phyloP scores from a whole-genome alignment of 1,284 basidiomycete species.

The Mycosarcoma mackinlayi region DNA sequence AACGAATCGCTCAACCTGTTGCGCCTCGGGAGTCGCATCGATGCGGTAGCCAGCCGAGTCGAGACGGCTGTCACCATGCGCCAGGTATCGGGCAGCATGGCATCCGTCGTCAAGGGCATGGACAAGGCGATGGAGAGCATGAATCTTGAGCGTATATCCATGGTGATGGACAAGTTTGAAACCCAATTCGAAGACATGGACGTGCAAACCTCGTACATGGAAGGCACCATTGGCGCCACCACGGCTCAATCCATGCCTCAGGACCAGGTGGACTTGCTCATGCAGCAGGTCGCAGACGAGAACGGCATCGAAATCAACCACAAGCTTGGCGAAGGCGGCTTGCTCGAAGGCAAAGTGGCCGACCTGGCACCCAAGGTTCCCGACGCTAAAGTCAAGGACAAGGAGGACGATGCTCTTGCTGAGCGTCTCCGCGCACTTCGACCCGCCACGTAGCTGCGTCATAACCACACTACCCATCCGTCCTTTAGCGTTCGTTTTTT shows the following conservation, averaged over 20 bases:
- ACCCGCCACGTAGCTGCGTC: conserved; percentile 51
- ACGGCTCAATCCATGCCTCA: conserved; percentile 94
- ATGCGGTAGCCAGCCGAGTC: conserved; percentile 94
- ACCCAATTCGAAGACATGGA: conserved; percentile 95
- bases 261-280: conserved; percentile 92
- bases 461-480: neutral
- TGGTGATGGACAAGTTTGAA: conserved; percentile 99
- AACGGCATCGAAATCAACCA: conserved; percentile 95
- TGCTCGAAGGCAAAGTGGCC: conserved; percentile 73
- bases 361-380: conserved; percentile 53
- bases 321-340: conserved; percentile 79
- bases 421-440: conserved; percentile 71
- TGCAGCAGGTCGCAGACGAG: conserved; percentile 96
- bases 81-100: conserved; percentile 86
- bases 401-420: conserved; percentile 78
- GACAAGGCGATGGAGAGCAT: conserved; percentile 99
- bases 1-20: conserved; percentile 83
- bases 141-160: conserved; percentile 96
- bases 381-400: conserved; percentile 36
- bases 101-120: conserved; percentile 95
- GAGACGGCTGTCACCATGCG: conserved; percentile 99
- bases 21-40: conserved; percentile 75
- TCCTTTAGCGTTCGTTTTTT: neutral
- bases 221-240: conserved; percentile 92
- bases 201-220: conserved; percentile 98